Base-by-base conservation (phyloP, 108 stramenopile species). In the Fistulifera pelliculosa region DNA sequence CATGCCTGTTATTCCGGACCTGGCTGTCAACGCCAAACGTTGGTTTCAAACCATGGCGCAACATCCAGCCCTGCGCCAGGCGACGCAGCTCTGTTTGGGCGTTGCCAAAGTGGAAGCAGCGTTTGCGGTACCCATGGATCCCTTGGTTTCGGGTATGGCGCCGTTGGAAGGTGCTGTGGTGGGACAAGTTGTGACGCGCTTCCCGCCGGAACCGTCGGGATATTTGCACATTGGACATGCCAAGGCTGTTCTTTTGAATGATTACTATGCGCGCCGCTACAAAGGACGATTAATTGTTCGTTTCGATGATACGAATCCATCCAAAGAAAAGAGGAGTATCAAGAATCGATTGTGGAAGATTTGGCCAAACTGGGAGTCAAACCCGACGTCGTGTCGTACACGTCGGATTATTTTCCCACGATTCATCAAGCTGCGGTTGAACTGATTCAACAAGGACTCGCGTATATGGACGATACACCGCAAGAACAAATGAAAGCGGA, bases 261-360 rank as follows among this genome's bases (percentile, higher is more conserved):
- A 99, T 59, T 97, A 96, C 68, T 99, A 98, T 70, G 99, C 99
- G 1, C 72, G 86, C 40, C 65, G 86, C 2, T 99, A 99, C 79
- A 75, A 85, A 56, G 96, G 96, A 49, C 85, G 90, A 50, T 57
- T 97, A 40, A 72, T 97, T 48, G 71, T 90, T 11, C 70, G 90
- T 19, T 99, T 99, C 59, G 99, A 99, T 75, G 99, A 99, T 78
- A 99, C 99, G 31, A 99, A 99, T 65, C 99, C 99, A 6, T 79
- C 77, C 75, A 99, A 99, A 74, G 99, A 99, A 77, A 97, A 69
- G 96, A 87, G 49, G 99, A 99, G 68, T 99, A 81, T 57, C 94
- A 96, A 69, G 67, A 88, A 50, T 77, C 73, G 45, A 91, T 94
- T 55, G 58, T 90, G 44, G 86, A 85, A 60, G 93, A 92, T 68